phyloP scores from a whole-genome alignment of 805 yeast species.

The Jamesozyma rosinii region DNA sequence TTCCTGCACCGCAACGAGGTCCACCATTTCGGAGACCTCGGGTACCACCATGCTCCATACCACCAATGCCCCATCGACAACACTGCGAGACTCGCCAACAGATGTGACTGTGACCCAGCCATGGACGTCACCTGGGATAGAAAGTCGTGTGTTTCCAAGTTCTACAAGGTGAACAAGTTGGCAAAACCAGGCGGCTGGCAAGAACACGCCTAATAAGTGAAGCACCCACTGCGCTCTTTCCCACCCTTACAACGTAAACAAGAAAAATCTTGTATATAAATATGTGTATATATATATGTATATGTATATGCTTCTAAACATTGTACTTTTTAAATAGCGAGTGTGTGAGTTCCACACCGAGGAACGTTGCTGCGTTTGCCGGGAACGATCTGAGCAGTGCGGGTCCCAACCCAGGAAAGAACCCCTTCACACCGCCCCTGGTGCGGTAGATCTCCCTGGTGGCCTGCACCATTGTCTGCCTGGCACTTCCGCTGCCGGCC shows the following conservation, averaged over 20 bases:
- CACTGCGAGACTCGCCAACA: conserved; percentile 42
- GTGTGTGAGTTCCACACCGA: conserved; percentile 82
- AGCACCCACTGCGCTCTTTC: no score
- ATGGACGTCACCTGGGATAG: conserved; percentile 64
- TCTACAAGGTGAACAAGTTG: no score
- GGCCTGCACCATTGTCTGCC: conserved; percentile 50
- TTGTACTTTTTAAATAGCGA: conserved; percentile 32
- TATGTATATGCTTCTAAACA: conserved; percentile 4
- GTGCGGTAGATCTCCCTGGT: conserved; percentile 53
- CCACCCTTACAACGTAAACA: no score
- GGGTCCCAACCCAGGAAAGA: conserved; percentile 97
- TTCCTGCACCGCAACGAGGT: conserved; percentile 46
- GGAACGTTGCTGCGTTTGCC: conserved; percentile 97
- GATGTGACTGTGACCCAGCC: conserved; percentile 51
- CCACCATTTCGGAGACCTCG: conserved; percentile 64
- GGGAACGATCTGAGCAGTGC: conserved; percentile 93
- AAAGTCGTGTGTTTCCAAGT: no score
- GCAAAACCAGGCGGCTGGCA: no score
- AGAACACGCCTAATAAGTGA: no score
- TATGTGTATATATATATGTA: neutral
- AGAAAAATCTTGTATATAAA: no score
- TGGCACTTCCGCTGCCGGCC: conserved; percentile 29
- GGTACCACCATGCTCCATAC: conserved; percentile 64
- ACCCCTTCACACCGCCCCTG: conserved; percentile 77
- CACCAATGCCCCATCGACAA: conserved; percentile 48